phyloP scores from a whole-genome alignment of 2,329 filamentous ascomycete genomes.

The Ciborinia camelliae region DNA sequence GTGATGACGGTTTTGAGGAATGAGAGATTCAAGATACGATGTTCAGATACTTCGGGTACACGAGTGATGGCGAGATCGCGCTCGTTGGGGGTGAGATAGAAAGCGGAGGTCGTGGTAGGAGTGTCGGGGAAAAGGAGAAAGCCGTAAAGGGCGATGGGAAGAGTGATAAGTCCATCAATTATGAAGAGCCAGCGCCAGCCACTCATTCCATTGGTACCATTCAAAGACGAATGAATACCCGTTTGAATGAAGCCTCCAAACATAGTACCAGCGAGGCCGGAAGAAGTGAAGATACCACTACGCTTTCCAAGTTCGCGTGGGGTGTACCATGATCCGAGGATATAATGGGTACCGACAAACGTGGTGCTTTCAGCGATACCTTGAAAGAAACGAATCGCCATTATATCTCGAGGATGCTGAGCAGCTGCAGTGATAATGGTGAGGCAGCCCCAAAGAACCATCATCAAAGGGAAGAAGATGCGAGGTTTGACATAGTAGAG shows the following conservation, averaged over 20 bases:
- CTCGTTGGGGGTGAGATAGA: constrained; percentile 43
- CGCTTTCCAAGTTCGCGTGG: constrained; percentile 59
- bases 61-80: constrained; percentile 44
- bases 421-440: constrained; percentile 59
- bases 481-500: constrained; percentile 61
- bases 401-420: constrained; percentile 51
- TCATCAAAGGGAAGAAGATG: constrained; percentile 62
- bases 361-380: constrained; percentile 53
- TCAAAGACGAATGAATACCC: constrained; percentile 33
- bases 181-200: constrained; percentile 54
- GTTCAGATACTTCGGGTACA: constrained; percentile 43
- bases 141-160: constrained; percentile 55
- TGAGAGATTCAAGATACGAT: constrained; percentile 42
- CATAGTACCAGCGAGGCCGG: constrained; percentile 58
- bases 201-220: constrained; percentile 44
- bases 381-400: constrained; percentile 50
- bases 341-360: constrained; percentile 57
- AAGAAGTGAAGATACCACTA: constrained; percentile 58
- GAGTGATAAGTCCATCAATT: constrained; percentile 53
- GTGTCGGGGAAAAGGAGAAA: constrained; percentile 47
- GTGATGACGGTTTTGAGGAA: constrained; percentile 55
- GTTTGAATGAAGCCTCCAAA: constrained; percentile 61
- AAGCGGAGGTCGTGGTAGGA: constrained; percentile 42
- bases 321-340: constrained; percentile 60
- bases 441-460: constrained; percentile 60